Base-by-base conservation (phyloP, 2,329 filamentous ascomycete genomes). In the Hypoxylon sp. region DNA sequence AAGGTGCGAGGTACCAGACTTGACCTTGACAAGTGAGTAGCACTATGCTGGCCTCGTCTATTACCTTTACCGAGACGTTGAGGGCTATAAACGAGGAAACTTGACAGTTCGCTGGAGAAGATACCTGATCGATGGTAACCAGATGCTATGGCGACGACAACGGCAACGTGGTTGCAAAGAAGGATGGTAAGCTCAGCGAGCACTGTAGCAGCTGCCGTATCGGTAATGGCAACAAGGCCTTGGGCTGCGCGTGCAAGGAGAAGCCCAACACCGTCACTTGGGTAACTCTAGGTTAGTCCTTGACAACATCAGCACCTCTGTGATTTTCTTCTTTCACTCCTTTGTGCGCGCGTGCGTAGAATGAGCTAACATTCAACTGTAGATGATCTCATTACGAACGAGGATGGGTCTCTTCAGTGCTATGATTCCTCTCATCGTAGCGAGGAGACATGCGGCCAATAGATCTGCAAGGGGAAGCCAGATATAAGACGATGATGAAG, bases 101-200 rank as follows among this genome's bases (percentile, higher is more conserved):
- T 5, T 4, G 9, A 35, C 31, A 8, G 5, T 5, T 7, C 9
- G 31, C n/a, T n/a, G 5, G 40, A 9, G 11, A 24, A 24, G 40
- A 9, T 17, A 17, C 3, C 21, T 24, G 17, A 27, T 9, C 3
- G 3, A 42, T 42, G 21, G 27, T 35, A 17, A 9, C 6, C 27
- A 42, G 40, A 23, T 42, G 40, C 40, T 42, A 27, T n/a, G 40
- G 40, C 23, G 40, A 42, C 9, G 40, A 42, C 21, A 42, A 27
- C 7, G 40, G 23, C 40, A 27, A 42, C 9, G 18, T 42, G 21
- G 23, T 42, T 27, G 21, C 40, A 13, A n/a, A 15, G 13, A 42
- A 42, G 23, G 23, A 27, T 21, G 40, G 40, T 5, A 24, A 27
- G 13, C 21, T 42, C 21, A 42, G 20, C 40, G 40, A 42, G 1